These are phyloP conservation scores for Sporothrix dimorphospora DNA, from an alignment of 2,329 filamentous ascomycete species.

Conservation along the genomic window DNA sequence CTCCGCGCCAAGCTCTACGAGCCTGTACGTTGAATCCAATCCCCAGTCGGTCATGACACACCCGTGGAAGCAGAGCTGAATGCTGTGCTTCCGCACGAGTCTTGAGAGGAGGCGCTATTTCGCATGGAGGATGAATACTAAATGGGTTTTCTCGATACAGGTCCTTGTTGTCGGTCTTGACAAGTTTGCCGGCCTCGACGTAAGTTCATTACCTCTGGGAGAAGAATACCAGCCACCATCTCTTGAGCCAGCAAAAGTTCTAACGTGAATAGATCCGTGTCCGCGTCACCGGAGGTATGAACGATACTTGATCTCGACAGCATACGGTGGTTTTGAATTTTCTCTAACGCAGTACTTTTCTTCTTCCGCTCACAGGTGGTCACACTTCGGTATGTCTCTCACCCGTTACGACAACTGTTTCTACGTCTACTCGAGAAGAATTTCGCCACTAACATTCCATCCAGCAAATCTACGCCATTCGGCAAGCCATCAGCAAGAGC, in stretches of 20 bases:
- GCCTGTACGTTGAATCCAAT: constrained; percentile 54
- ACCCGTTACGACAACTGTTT: too few relatives aligned
- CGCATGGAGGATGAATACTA: background rate
- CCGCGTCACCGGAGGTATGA: constrained; percentile 88
- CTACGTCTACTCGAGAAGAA: too few relatives aligned
- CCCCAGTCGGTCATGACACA: background rate
- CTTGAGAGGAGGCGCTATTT: background rate
- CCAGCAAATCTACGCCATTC: constrained; percentile 76
- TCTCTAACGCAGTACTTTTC: constrained; percentile 27
- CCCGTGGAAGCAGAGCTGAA: background rate
- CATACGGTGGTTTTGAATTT: background rate
- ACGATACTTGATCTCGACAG: constrained; percentile 42
- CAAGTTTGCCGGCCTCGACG: constrained; percentile 72
- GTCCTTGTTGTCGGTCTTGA: constrained; percentile 94
- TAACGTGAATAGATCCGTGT: constrained; percentile 70
- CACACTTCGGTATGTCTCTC: too few relatives aligned
- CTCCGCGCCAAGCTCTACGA: constrained; percentile 78
- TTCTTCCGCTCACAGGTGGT: constrained; percentile 45
- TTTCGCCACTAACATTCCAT: too few relatives aligned
- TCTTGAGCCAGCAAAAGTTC: background rate
- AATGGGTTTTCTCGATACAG: constrained; percentile 17
- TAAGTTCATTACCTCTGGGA: constrained; percentile 24
- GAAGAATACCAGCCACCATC: background rate
- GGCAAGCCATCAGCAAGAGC: constrained; percentile 97
- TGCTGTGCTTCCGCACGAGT: background rate